Evolutionary conservation across 495 filamentous ascomycete species (phyloP), one percentile per base, ranked within the genome.

Genomic region (Penicillium fimorum): DNA sequence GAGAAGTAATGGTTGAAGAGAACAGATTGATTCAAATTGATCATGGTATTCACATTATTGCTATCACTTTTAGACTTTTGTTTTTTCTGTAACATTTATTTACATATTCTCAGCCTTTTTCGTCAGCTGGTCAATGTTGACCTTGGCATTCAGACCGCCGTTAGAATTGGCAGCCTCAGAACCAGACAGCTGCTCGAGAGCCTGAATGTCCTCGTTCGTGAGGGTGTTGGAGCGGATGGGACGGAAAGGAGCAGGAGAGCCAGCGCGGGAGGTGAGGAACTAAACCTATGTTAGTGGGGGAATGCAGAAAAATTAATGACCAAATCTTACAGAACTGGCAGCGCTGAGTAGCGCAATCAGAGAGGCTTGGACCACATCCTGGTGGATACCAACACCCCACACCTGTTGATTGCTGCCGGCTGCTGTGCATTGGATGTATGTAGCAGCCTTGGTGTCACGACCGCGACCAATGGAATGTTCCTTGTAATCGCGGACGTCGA

Each of bases 331-430:
- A 62, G 88, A 94, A 76, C 84, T 89, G 32, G 94, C 94, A 32
- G 94, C 94, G 53, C 84, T 86, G 64, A 98, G 76, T 44, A 97
- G 79, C 40, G 94, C 93, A 69, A 92, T 90, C 68, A 98, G 80
- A 72, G 86, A 91, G 61, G 90, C 91, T 73, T 96, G 91, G 13
- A 96, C 91, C 37, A 95, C 89, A 75, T 98, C 94, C 64, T 93
- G 87, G 70, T 97, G 90, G 59, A 98, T 90, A 48, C 93, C 94
- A 20, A 98, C 90, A 61, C 94, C 94, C 95, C 94, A 98, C 11
- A 96, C 90, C 61, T 75, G 67, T 53, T 88, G 76, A 30, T 78
- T 78, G 43, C 78, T 84, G 17, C 85, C 84, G n/a, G 84, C 74
- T 37, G 87, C 82, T 40, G 84, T 88, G 70, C 91, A 96, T 71